Percentiles rank a stretch among this genome's conserved stretches.
Evolutionary conservation across 2,329 filamentous ascomycete genomes (phyloP).

Genomic region (Macroventuria anomochaeta): DNA sequence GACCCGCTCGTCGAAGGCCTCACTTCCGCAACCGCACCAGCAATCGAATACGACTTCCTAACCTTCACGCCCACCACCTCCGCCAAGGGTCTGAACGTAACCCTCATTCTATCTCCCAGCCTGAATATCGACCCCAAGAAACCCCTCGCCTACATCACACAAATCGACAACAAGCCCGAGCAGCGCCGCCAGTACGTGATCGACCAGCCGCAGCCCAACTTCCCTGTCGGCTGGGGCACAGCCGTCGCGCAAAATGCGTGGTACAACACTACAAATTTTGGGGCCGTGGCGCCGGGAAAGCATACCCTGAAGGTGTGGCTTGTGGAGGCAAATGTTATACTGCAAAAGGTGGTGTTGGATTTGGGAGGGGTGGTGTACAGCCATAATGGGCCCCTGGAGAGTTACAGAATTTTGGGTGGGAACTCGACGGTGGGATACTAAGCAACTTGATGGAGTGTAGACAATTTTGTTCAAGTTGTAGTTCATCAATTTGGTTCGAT

Average conservation of each 20-base stretch:
- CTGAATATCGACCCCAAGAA: slow-evolving; percentile 60
- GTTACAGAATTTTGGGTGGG: slow-evolving; percentile 38
- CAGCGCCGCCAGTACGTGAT: slow-evolving; percentile 53
- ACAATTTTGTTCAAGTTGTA: neutral
- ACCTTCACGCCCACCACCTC: slow-evolving; percentile 44
- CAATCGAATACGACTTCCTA: slow-evolving; percentile 48
- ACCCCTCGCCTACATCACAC: slow-evolving; percentile 59
- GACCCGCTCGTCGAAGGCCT: slow-evolving; percentile 37
- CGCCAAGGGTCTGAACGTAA: slow-evolving; percentile 46
- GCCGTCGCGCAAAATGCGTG: slow-evolving; percentile 61
- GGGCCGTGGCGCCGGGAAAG: slow-evolving; percentile 41
- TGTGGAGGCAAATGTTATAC: slow-evolving; percentile 53
- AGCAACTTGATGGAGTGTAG: neutral
- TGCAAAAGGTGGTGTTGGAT: slow-evolving; percentile 48
- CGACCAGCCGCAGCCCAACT: slow-evolving; percentile 49
- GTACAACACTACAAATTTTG: slow-evolving; percentile 54
- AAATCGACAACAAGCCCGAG: slow-evolving; percentile 52
- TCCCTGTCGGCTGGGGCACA: slow-evolving; percentile 57
- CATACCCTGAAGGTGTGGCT: slow-evolving; percentile 56
- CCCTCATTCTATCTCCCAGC: slow-evolving; percentile 52
- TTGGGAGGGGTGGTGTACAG: slow-evolving; percentile 41
- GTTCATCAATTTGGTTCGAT: neutral
- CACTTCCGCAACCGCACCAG: slow-evolving; percentile 34
- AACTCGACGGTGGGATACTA: slow-evolving; percentile 8
- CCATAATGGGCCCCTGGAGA: slow-evolving; percentile 50